Evolutionary conservation across 2,329 filamentous ascomycete species (phyloP).

Genomic region (Calonectria hawksworthii): DNA sequence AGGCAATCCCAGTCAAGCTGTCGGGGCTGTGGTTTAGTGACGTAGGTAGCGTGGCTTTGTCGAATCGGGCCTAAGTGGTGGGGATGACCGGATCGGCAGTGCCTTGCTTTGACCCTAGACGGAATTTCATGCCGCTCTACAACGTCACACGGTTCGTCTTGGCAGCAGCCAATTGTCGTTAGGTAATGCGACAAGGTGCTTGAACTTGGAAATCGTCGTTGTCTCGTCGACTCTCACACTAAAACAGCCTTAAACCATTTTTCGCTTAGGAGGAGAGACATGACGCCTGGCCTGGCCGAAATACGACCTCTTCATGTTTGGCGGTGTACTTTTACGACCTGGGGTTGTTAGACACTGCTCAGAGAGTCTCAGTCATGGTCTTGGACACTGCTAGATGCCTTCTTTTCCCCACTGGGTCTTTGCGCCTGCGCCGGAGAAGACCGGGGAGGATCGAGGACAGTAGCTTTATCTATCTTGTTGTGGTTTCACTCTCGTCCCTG

Average conservation of each 20-base stretch:
- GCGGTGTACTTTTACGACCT: not conserved
- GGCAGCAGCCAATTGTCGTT: conserved; percentile 31
- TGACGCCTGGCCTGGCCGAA: not conserved
- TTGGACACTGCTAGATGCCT: not conserved
- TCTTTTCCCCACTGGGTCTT: not conserved
- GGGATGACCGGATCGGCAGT: conserved; percentile 34
- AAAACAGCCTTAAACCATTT: conserved; percentile 15
- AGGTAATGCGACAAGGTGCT: conserved; percentile 13
- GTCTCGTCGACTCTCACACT: conserved; percentile 21
- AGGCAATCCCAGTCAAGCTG: conserved; percentile 34
- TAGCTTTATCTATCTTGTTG: not conserved
- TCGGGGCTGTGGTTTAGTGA: conserved; percentile 37
- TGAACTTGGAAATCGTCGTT: conserved; percentile 28
- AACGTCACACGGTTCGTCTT: conserved; percentile 39
- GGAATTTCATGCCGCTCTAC: conserved; percentile 24
- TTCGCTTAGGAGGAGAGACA: conserved; percentile 8
- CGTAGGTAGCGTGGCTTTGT: conserved; percentile 44
- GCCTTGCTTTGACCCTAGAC: conserved; percentile 41
- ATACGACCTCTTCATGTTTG: not conserved
- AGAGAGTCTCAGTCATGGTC: not conserved
- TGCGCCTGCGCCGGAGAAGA: not conserved
- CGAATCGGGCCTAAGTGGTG: conserved; percentile 39
- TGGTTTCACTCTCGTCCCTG: not conserved
- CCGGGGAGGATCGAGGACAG: not conserved
- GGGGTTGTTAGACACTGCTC: not conserved